Evolutionary conservation across 2,329 filamentous ascomycete species (phyloP).

Genomic region (Escovopsis weberi): DNA sequence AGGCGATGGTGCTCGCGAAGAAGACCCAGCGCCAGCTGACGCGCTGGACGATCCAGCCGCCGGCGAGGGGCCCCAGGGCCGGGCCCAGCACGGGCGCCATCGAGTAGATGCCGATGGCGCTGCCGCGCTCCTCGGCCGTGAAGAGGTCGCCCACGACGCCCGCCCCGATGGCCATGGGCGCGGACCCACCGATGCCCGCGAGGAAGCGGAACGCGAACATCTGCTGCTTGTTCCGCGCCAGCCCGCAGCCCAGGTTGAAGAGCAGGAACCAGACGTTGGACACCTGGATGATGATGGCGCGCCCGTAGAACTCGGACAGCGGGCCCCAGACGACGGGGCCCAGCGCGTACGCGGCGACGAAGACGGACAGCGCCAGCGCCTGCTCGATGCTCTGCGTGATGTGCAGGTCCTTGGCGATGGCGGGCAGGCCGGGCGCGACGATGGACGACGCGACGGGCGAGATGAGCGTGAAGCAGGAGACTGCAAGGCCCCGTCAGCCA

Average conservation of each 20-base stretch:
- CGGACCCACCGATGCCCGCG: conserved; percentile 42
- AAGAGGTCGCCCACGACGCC: conserved; percentile 51
- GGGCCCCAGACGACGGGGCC: conserved; percentile 50
- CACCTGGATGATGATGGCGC: conserved; percentile 28
- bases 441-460: conserved; percentile 45
- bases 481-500: conserved; percentile 4
- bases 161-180: conserved; percentile 51
- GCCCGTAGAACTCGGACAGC: conserved; percentile 44
- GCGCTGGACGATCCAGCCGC: conserved; percentile 26
- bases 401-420: conserved; percentile 38
- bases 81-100: conserved; percentile 46
- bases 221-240: conserved; percentile 46
- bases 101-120: conserved; percentile 49
- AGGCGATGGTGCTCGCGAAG: conserved; percentile 48
- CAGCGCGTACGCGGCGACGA: conserved; percentile 32
- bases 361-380: conserved; percentile 28
- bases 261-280: conserved; percentile 44
- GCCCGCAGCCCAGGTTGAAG: conserved; percentile 46
- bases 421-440: conserved; percentile 34
- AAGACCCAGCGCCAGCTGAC: conserved; percentile 63
- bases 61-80: conserved; percentile 32
- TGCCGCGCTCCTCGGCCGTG: conserved; percentile 40
- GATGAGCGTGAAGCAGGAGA: conserved; percentile 44
- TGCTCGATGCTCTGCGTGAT: conserved; percentile 30
- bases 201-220: conserved; percentile 48